These are phyloP conservation scores for Linum tenue DNA, from an alignment of 345 rosid species.

Conservation along the genomic window DNA sequence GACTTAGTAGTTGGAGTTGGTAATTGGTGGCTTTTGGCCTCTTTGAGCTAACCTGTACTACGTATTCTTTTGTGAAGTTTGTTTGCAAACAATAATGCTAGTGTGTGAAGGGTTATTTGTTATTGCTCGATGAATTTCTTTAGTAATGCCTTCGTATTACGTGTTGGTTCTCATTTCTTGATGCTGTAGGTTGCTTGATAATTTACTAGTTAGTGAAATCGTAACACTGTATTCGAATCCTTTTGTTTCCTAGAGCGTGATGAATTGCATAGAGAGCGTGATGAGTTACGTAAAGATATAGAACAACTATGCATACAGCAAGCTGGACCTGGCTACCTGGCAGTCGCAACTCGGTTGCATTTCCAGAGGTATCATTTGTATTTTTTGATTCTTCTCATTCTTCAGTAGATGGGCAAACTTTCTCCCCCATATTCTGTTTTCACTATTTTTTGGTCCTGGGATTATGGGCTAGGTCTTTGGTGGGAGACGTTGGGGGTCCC, in stretches of 20 bases:
- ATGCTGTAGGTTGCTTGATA: background rate
- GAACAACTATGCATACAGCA: constrained; percentile 96
- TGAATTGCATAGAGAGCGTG: constrained; percentile 82
- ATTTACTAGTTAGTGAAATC: constrained; percentile 1
- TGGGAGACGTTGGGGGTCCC: no score
- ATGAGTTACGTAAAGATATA: constrained; percentile 79
- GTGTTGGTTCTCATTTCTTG: no score
- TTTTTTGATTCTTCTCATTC: background rate
- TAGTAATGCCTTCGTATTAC: no score
- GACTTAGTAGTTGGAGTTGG: no score
- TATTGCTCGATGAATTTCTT: no score
- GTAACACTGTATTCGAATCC: background rate
- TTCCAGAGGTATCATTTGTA: constrained; percentile 59
- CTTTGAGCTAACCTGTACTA: no score
- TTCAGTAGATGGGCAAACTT: background rate
- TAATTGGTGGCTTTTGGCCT: no score
- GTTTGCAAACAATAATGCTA: no score
- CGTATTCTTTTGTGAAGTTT: no score
- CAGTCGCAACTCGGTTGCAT: constrained; percentile 84
- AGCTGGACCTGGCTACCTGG: constrained; percentile 90
- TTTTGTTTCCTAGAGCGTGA: constrained; percentile 52
- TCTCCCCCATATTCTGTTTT: background rate
- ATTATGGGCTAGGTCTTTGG: background rate
- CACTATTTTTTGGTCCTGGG: constrained; percentile 1
- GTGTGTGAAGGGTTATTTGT: no score